Conservation (phyloP, 139 green algal genomes). For the Ostreobium quekettii region DNA sequence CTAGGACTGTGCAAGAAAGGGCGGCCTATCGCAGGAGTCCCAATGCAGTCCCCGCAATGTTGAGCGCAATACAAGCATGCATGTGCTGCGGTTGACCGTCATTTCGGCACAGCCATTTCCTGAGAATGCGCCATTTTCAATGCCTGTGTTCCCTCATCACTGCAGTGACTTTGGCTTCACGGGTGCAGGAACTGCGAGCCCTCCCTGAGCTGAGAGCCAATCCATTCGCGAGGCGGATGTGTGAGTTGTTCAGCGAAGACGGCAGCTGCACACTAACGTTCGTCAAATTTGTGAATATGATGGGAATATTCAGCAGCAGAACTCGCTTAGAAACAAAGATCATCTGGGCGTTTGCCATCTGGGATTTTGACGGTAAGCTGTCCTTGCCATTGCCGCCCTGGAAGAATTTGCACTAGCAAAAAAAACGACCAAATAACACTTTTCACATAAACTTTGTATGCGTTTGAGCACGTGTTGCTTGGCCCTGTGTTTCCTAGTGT, state of each 20-base stretch:
- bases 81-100: not conserved
- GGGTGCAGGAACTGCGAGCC: constrained; percentile 25
- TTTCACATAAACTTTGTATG: too few relatives aligned
- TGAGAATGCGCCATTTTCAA: not conserved
- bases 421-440: too few relatives aligned
- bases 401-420: constrained; percentile 26
- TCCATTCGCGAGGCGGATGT: constrained; percentile 29
- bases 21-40: not conserved
- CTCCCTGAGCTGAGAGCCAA: constrained; percentile 32
- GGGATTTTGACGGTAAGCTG: constrained; percentile 36
- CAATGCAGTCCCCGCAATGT: not conserved
- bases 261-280: constrained; percentile 29
- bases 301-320: constrained; percentile 28
- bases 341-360: constrained; percentile 36
- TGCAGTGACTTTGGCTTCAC: not conserved
- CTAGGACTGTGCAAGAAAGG: not conserved
- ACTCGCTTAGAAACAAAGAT: constrained; percentile 27
- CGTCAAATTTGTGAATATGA: constrained; percentile 34
- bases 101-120: not conserved
- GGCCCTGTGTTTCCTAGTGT: too few relatives aligned
- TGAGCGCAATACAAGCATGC: not conserved
- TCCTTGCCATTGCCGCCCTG: not conserved
- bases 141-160: not conserved
- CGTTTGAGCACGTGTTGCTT: too few relatives aligned
- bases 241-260: constrained; percentile 35